Percentiles rank a stretch among this genome's conserved stretches.
Conservation (phyloP, 2,329 filamentous ascomycete genomes). For the Fusarium sterilihyphosum region DNA sequence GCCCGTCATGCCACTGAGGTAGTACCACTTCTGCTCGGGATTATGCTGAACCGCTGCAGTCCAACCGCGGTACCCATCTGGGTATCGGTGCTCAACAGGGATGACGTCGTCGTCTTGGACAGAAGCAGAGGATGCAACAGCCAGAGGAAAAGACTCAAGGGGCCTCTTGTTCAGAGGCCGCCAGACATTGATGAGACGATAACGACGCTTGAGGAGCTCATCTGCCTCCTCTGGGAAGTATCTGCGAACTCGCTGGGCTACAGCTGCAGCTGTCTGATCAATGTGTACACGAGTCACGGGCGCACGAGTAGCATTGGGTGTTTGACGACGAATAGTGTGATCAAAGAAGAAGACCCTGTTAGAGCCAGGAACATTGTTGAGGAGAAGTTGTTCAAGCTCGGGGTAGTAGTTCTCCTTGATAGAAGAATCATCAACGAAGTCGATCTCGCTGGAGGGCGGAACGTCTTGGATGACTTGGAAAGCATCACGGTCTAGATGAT, state of each 20-base stretch:
- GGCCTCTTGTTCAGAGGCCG: slow-evolving; percentile 68
- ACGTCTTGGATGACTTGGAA: slow-evolving; percentile 73
- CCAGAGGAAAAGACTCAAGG: slow-evolving; percentile 73
- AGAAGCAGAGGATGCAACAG: slow-evolving; percentile 72
- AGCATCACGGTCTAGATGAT: slow-evolving; percentile 76
- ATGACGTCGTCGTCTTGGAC: slow-evolving; percentile 73
- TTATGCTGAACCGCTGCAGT: slow-evolving; percentile 75
- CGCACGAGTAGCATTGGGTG: slow-evolving; percentile 65
- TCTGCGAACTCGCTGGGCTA: slow-evolving; percentile 71
- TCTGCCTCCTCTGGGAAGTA: slow-evolving; percentile 77
- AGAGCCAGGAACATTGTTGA: slow-evolving; percentile 72
- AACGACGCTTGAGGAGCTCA: slow-evolving; percentile 71
- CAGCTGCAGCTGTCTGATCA: slow-evolving; percentile 78
- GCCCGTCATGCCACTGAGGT: slow-evolving; percentile 80
- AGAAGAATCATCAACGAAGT: slow-evolving; percentile 74
- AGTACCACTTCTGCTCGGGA: slow-evolving; percentile 76
- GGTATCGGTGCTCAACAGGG: slow-evolving; percentile 77
- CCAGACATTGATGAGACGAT: slow-evolving; percentile 91
- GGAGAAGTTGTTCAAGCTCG: slow-evolving; percentile 78
- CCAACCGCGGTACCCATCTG: slow-evolving; percentile 72
- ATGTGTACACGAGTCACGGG: slow-evolving; percentile 83
- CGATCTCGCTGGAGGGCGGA: slow-evolving; percentile 57
- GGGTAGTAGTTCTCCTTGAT: slow-evolving; percentile 83
- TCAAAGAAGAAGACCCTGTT: slow-evolving; percentile 81
- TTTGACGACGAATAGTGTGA: slow-evolving; percentile 82